A percentile compares a stretch with the other conserved stretches of the same genome.
Evolutionary conservation across 1,284 basidiomycete species (phyloP).

Genomic region (Ceratobasidium sp.): DNA sequence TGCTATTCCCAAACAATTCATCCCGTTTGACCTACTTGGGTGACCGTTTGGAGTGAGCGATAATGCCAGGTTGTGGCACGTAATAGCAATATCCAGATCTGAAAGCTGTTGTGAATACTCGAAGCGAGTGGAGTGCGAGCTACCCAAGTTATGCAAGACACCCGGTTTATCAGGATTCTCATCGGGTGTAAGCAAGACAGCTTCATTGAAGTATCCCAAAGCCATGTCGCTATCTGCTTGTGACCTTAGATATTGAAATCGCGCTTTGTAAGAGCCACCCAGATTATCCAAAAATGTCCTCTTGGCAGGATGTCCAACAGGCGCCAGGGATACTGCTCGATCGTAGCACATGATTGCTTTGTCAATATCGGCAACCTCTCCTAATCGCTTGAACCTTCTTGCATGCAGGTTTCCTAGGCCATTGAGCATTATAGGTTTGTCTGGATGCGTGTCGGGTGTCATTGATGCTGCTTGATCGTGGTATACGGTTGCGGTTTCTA

Average conservation of each 20-base stretch:
- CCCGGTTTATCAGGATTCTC: not conserved
- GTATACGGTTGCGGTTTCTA: not conserved
- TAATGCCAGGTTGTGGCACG: not conserved
- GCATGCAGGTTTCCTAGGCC: not conserved
- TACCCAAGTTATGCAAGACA: not conserved
- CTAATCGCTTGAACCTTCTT: not conserved
- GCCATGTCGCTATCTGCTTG: not conserved
- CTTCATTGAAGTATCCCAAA: not conserved
- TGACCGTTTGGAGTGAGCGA: not conserved
- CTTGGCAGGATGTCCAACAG: not conserved
- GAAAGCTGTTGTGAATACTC: not conserved
- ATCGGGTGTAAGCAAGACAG: not conserved
- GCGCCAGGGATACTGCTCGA: not conserved
- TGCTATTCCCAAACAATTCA: not conserved
- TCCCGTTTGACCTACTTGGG: not conserved
- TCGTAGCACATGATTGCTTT: not conserved
- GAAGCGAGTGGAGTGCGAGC: not conserved
- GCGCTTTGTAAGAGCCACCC: not conserved
- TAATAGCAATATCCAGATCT: slow-evolving; percentile 1
- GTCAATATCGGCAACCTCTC: not conserved
- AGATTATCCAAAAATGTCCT: not conserved
- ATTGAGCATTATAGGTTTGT: not conserved
- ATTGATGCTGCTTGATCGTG: not conserved
- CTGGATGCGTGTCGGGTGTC: not conserved
- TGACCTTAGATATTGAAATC: not conserved